These are phyloP conservation scores for Aureobasidium sp. DNA, from an alignment of 2,329 filamentous ascomycete species.

Conservation along the genomic window DNA sequence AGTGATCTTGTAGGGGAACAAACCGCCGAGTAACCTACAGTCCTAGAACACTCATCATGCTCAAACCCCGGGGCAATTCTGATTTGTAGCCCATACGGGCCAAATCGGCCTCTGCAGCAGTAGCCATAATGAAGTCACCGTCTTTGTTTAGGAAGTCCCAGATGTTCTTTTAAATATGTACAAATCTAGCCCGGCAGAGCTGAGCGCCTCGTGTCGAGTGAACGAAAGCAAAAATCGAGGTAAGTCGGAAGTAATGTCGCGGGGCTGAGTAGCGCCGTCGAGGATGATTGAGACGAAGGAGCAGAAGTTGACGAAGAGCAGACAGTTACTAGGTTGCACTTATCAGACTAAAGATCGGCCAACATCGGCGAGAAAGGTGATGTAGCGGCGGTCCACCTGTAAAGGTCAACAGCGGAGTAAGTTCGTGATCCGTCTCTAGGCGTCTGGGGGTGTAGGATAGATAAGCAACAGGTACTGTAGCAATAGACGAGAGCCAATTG, in stretches of 20 bases:
- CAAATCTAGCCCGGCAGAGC: neutral
- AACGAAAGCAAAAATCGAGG: neutral
- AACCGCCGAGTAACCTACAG: slow-evolving; percentile 31
- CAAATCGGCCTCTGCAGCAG: slow-evolving; percentile 52
- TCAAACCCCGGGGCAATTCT: slow-evolving; percentile 59
- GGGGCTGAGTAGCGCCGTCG: neutral
- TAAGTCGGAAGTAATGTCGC: too few species aligned
- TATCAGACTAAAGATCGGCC: neutral
- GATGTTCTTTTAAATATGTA: neutral
- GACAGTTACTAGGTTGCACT: neutral
- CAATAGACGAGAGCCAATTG: neutral
- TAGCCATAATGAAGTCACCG: slow-evolving; percentile 19
- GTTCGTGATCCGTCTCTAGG: slow-evolving; percentile 1
- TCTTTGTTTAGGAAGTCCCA: neutral
- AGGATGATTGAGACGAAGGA: neutral
- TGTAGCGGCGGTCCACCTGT: slow-evolving; percentile 3
- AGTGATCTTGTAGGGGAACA: neutral
- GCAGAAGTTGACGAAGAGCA: neutral
- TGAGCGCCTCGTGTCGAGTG: neutral
- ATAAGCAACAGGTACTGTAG: neutral
- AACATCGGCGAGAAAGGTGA: slow-evolving; percentile 1
- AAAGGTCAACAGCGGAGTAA: neutral
- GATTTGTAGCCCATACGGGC: slow-evolving; percentile 62
- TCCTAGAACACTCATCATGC: slow-evolving; percentile 63
- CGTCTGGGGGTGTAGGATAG: neutral